Base-by-base conservation (phyloP, 768 basidiomycete genomes). In the Xanthoconium stramineum region DNA sequence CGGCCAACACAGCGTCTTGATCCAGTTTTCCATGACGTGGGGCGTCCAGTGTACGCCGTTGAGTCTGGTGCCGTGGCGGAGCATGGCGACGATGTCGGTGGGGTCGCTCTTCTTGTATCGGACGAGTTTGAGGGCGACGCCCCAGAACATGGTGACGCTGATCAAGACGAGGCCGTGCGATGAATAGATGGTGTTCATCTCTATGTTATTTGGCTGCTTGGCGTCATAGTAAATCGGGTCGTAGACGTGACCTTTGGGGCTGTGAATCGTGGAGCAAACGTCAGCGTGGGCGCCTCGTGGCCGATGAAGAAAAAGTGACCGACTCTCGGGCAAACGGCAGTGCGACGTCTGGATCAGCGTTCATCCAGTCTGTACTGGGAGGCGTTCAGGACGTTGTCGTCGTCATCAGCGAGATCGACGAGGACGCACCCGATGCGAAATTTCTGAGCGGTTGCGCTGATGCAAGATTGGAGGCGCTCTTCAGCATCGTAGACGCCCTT, bases 131-230 rank as follows among this genome's bases (percentile, higher is more conserved):
- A 89, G 80, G 3, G 86, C 83, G 40, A 89, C 80, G 1, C 82
- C 80, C 88, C 88, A 89, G 57, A 82, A 81, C 55, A 86, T 87
- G 29, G 84, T 81, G 3, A 89, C 85, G 57, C 80, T 83, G 63
- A 88, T 70, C 47, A 83, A 70, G 0, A 65, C 66, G 49, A 90
- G 76, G 45, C 87, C 86, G 0, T 71, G 70, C 1, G 82, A 80
- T 1, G 72, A 70, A 70, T 78, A 90, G 14, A 89, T 74, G 1
- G 84, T 85, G 67, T 83, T 83, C 55, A 76, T 69, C 4, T 68
- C 65, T 24, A 81, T 58, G 64, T 88, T 87, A 56, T 79, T 75
- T 10, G 75, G 71, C 39, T 75, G 75, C 13, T 83, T 66, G 0
- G 84, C 75, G 11, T 82, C 83, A 7, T 67, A 63, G 64, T 81